A percentile compares a stretch with the other conserved stretches of the same genome.
These are phyloP conservation scores for Alternaria ventricosa DNA, from an alignment of 2,329 filamentous ascomycete genomes.

Conservation along the genomic window DNA sequence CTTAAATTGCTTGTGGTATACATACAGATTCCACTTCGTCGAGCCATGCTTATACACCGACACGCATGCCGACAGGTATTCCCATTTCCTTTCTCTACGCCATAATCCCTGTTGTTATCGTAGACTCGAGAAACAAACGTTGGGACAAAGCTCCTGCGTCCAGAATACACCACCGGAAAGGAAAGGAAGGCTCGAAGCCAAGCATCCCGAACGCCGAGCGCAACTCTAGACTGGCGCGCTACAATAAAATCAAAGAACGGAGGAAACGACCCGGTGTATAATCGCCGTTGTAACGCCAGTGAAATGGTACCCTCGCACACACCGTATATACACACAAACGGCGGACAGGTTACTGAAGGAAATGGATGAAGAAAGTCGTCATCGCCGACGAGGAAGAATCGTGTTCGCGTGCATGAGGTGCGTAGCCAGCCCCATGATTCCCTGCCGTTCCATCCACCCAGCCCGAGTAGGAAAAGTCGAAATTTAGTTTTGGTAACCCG, in stretches of 20 bases:
- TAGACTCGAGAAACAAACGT: slow-evolving; percentile 21
- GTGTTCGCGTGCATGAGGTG: slow-evolving; percentile 19
- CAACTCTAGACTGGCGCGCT: slow-evolving; percentile 10
- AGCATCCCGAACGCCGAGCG: slow-evolving; percentile 16
- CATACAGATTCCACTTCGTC: slow-evolving; percentile 5
- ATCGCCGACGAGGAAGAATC: slow-evolving; percentile 21
- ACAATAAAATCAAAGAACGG: neutral
- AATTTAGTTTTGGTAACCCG: slow-evolving; percentile 18
- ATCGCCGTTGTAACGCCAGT: slow-evolving; percentile 28
- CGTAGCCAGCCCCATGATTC: slow-evolving; percentile 9
- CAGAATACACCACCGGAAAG: slow-evolving; percentile 12
- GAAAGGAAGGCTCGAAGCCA: slow-evolving; percentile 20
- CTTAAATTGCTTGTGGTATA: slow-evolving; percentile 10
- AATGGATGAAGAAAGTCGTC: slow-evolving; percentile 16
- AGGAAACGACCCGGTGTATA: slow-evolving; percentile 12
- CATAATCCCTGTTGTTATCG: slow-evolving; percentile 16
- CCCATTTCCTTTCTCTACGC: slow-evolving; percentile 10
- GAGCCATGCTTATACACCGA: neutral
- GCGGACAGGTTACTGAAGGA: slow-evolving; percentile 29
- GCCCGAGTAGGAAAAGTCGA: slow-evolving; percentile 19
- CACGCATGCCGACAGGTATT: slow-evolving; percentile 2
- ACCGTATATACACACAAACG: slow-evolving; percentile 28
- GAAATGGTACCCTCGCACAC: slow-evolving; percentile 18
- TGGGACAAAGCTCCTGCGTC: slow-evolving; percentile 21
- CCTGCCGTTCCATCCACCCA: slow-evolving; percentile 13